Conservation (phyloP, 78 protist genomes). For the Protostelium mycophagum region DNA sequence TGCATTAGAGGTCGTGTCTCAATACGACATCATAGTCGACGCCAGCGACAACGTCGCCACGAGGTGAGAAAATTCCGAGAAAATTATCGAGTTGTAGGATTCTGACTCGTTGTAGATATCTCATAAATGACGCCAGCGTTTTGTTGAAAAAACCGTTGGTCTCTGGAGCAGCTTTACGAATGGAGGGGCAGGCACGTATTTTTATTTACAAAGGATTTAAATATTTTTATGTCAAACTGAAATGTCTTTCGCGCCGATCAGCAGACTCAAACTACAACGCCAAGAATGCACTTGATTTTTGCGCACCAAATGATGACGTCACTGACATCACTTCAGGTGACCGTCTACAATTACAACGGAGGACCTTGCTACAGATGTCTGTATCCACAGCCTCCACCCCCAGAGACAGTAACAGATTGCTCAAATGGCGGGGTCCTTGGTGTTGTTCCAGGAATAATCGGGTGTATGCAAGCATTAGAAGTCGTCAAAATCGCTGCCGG, state of each 20-base stretch:
- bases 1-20: constrained; percentile 43
- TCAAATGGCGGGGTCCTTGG: constrained; percentile 84
- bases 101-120: constrained; percentile 26
- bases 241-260: neutral
- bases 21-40: constrained; percentile 77
- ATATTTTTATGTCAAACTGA: neutral
- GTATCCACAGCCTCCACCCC: constrained; percentile 85
- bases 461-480: constrained; percentile 85
- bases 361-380: constrained; percentile 91
- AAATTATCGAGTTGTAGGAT: too few species aligned
- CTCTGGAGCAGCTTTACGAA: constrained; percentile 70
- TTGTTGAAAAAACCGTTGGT: constrained; percentile 70
- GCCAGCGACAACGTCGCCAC: constrained; percentile 79
- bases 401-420: constrained; percentile 72
- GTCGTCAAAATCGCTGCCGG: constrained; percentile 59
- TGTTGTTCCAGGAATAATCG: constrained; percentile 73
- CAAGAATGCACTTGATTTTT: too few species aligned
- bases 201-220: constrained; percentile 8
- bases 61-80: constrained; percentile 3
- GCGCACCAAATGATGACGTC: neutral
- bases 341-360: constrained; percentile 12
- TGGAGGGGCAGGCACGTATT: constrained; percentile 83
- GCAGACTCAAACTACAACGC: neutral
- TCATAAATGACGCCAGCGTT: constrained; percentile 69
- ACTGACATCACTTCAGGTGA: neutral